Percentiles rank a stretch among this genome's conserved stretches.
Conservation (phyloP, 805 yeast genomes). For the Groenewaldozyma tartarivorans region DNA sequence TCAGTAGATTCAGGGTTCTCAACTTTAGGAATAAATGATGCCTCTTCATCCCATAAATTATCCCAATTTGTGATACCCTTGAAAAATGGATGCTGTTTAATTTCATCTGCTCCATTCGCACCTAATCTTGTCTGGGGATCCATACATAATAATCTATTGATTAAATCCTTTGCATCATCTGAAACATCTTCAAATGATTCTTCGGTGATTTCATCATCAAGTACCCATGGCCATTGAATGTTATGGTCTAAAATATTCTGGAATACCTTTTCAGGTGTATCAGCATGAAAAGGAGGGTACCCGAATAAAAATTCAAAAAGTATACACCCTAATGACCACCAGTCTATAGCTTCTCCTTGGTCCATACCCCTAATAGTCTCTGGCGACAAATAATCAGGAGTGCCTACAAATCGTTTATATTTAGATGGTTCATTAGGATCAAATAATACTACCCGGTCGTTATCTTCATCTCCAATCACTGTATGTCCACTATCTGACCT, state of each 20-base stretch:
- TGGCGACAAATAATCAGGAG: conserved; percentile 97
- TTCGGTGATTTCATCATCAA: conserved; percentile 10
- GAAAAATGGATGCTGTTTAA: conserved; percentile 72
- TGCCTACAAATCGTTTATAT: conserved; percentile 74
- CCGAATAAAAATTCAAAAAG: conserved; percentile 88
- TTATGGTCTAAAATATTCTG: conserved; percentile 63
- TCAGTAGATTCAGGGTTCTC: conserved; percentile 83
- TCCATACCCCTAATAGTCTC: conserved; percentile 82
- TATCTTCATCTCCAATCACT: background rate
- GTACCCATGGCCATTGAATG: conserved; percentile 72
- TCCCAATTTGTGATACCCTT: conserved; percentile 60
- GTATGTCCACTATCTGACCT: conserved; percentile 16
- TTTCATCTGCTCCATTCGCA: conserved; percentile 62
- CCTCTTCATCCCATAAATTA: conserved; percentile 57
- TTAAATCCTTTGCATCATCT: conserved; percentile 65
- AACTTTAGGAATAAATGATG: conserved; percentile 68
- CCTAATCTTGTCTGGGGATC: conserved; percentile 70
- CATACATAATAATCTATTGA: conserved; percentile 47
- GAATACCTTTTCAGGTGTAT: conserved; percentile 71
- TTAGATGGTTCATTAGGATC: conserved; percentile 57
- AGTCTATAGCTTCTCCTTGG: conserved; percentile 81
- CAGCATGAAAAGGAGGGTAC: conserved; percentile 88
- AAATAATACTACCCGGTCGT: conserved; percentile 35
- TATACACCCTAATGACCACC: conserved; percentile 99
- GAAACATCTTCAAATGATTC: conserved; percentile 29